Percentiles rank a stretch among this genome's conserved stretches.
phyloP scores from a whole-genome alignment of 371 early-diverging fungal species.

The Syncephalastrum monosporum region DNA sequence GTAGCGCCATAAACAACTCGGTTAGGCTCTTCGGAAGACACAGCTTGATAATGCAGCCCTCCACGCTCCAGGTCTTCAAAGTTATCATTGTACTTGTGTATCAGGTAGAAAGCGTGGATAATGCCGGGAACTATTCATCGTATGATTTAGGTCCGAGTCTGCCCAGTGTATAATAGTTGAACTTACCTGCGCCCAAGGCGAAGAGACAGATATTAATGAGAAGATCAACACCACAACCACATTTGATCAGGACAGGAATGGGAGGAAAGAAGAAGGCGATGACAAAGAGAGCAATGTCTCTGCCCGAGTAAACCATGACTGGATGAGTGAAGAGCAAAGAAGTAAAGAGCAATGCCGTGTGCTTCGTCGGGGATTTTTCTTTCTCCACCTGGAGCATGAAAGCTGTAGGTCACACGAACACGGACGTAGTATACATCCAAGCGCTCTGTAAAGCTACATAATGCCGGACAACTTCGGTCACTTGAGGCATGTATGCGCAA shows the following conservation, averaged over 20 bases:
- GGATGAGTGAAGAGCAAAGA: too few species aligned
- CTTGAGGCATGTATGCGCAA: too few species aligned
- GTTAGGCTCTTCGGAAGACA: slow-evolving; percentile 31
- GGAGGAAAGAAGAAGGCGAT: slow-evolving; percentile 77
- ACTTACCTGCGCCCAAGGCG: slow-evolving; percentile 53
- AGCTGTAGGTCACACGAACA: too few species aligned
- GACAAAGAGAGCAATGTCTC: slow-evolving; percentile 56
- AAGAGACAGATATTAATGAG: slow-evolving; percentile 67
- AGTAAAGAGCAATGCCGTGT: too few species aligned
- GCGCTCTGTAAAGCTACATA: too few species aligned
- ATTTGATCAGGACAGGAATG: slow-evolving; percentile 59
- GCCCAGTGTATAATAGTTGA: not conserved
- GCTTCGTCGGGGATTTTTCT: too few species aligned
- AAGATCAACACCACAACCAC: slow-evolving; percentile 67
- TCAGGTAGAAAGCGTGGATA: slow-evolving; percentile 51
- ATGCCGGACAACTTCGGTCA: too few species aligned
- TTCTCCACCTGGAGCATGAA: too few species aligned
- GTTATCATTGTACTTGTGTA: slow-evolving; percentile 49
- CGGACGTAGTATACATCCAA: too few species aligned
- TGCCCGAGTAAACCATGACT: slow-evolving; percentile 42
- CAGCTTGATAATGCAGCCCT: slow-evolving; percentile 38
- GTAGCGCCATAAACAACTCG: slow-evolving; percentile 30
- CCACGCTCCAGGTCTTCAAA: slow-evolving; percentile 48
- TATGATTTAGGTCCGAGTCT: not conserved
- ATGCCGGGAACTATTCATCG: slow-evolving; percentile 41